phyloP scores from a whole-genome alignment of 768 basidiomycete genomes.

The Tremella fuciformis region DNA sequence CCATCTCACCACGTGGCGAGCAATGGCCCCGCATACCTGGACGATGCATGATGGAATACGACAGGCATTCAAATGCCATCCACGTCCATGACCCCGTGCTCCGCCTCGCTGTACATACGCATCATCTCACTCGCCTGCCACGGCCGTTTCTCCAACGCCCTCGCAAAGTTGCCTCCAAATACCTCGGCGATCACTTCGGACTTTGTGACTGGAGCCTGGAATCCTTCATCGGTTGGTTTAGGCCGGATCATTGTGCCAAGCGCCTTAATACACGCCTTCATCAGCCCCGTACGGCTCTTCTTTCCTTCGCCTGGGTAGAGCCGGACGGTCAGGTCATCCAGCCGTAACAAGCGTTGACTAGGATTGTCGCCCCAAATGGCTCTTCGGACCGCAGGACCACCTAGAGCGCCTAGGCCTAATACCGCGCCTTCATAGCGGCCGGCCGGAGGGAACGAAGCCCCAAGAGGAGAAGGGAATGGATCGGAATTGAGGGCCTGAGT shows the following conservation, averaged over 20 bases:
- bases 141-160: slow-evolving; percentile 28
- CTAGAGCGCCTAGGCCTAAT: slow-evolving; percentile 77
- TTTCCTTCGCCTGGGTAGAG: slow-evolving; percentile 32
- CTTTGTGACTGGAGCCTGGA: slow-evolving; percentile 5
- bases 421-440: slow-evolving; percentile 88
- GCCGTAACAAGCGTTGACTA: slow-evolving; percentile 27
- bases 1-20: neutral
- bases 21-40: too few relatives aligned
- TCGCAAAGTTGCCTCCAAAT: slow-evolving; percentile 30
- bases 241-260: slow-evolving; percentile 18
- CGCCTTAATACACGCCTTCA: slow-evolving; percentile 30
- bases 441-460: slow-evolving; percentile 49
- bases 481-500: slow-evolving; percentile 66
- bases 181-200: slow-evolving; percentile 19
- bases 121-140: slow-evolving; percentile 36
- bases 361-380: slow-evolving; percentile 38
- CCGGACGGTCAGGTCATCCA: slow-evolving; percentile 45
- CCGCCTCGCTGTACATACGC: slow-evolving; percentile 11
- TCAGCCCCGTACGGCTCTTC: slow-evolving; percentile 24
- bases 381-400: slow-evolving; percentile 59
- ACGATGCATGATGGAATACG: too few relatives aligned
- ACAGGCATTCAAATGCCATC: neutral
- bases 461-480: slow-evolving; percentile 42
- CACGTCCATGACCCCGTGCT: slow-evolving; percentile 6
- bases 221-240: slow-evolving; percentile 15